phyloP scores from a whole-genome alignment of 305 asterid genomes.

The Galium porrigens region DNA sequence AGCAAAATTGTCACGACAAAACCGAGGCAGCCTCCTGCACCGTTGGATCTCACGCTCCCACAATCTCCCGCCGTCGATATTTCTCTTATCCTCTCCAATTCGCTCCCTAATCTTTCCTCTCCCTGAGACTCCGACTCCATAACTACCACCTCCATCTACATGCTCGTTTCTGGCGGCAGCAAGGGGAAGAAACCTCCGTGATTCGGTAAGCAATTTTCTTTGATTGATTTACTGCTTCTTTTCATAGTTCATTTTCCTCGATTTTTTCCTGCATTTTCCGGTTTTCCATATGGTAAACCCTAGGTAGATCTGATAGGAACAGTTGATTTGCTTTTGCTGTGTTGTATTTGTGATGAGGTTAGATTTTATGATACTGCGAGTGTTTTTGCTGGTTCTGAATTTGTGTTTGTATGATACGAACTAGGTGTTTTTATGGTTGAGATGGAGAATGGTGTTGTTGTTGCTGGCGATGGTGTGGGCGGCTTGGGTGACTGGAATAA shows the following conservation, averaged over 20 bases:
- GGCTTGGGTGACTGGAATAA: constrained; percentile 29
- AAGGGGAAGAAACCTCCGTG: background rate
- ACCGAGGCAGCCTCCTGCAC: constrained; percentile 20
- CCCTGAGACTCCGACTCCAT: background rate
- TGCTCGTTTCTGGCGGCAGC: background rate
- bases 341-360: background rate
- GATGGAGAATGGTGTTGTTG: constrained; percentile 56
- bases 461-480: constrained; percentile 22
- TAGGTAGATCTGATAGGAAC: constrained; percentile 7
- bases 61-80: constrained; percentile 19
- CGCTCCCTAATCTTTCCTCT: constrained; percentile 21
- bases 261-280: background rate
- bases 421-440: constrained; percentile 25
- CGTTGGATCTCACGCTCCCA: constrained; percentile 24
- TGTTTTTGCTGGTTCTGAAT: background rate
- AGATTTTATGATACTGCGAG: background rate
- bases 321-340: background rate
- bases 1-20: constrained; percentile 20
- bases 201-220: constrained; percentile 25
- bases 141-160: background rate
- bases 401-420: constrained; percentile 14
- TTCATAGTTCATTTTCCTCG: background rate
- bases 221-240: background rate
- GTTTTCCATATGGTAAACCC: background rate
- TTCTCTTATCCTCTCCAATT: constrained; percentile 34